Percentiles rank a stretch among this genome's conserved stretches.
Evolutionary conservation across 1,284 basidiomycete species (phyloP).

Genomic region (Ustilago nuda): DNA sequence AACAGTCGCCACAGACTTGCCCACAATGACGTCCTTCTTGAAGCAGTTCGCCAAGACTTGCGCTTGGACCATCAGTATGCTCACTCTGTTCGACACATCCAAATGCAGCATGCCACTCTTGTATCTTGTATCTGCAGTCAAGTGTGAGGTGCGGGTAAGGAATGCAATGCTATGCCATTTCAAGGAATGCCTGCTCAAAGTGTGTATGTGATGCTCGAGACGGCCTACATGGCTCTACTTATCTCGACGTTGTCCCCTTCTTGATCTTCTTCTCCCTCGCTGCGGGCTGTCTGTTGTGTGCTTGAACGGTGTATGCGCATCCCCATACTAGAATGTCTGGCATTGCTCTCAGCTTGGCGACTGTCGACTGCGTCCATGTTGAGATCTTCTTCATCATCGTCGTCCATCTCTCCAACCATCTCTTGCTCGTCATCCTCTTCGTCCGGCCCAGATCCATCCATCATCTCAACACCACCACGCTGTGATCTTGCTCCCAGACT

Average conservation of each 20-base stretch:
- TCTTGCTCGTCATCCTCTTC: slow-evolving; percentile 32
- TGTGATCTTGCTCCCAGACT: slow-evolving; percentile 11
- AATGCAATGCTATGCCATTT: not conserved
- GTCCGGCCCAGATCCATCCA: slow-evolving; percentile 25
- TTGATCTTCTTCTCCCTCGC: slow-evolving; percentile 9
- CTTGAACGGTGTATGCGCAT: slow-evolving; percentile 2
- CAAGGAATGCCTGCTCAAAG: not conserved
- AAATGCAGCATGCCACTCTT: no score
- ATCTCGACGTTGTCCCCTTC: slow-evolving; percentile 8
- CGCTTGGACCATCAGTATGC: slow-evolving; percentile 14
- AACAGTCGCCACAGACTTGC: not conserved
- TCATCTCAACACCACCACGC: slow-evolving; percentile 5
- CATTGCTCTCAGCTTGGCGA: slow-evolving; percentile 15
- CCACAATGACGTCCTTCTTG: not conserved
- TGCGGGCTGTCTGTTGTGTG: not conserved
- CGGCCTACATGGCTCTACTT: slow-evolving; percentile 19
- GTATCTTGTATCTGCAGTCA: no score
- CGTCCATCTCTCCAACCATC: slow-evolving; percentile 11
- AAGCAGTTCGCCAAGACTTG: not conserved
- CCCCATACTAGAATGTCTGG: slow-evolving; percentile 4
- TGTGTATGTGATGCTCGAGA: not conserved
- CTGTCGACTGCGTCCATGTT: slow-evolving; percentile 15
- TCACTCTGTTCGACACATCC: not conserved
- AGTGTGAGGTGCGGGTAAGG: not conserved
- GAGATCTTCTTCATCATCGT: slow-evolving; percentile 13